phyloP scores from a whole-genome alignment of 352 stramenopile species.

The Phytophthora colocasiae region DNA sequence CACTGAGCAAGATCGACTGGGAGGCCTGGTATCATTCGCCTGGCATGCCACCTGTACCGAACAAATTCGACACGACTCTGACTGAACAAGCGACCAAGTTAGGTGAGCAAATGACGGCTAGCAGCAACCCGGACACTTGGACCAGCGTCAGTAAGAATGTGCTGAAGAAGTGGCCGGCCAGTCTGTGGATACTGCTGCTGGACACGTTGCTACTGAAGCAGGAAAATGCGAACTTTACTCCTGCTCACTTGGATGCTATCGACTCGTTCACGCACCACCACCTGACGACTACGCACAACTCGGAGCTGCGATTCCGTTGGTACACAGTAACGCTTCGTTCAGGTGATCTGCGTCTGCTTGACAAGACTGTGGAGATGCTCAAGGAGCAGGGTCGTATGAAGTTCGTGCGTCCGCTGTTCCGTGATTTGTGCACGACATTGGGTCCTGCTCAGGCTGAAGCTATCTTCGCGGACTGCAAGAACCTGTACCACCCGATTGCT shows the following conservation, averaged over 20 bases:
- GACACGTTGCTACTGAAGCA: conserved; percentile 65
- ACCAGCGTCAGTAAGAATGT: conserved; percentile 27
- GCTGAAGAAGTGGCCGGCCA: conserved; percentile 53
- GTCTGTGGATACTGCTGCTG: conserved; percentile 64
- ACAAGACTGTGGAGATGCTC: conserved; percentile 53
- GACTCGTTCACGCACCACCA: conserved; percentile 59
- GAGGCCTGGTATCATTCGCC: conserved; percentile 91
- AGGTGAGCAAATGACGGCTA: conserved; percentile 48
- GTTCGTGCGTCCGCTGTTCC: conserved; percentile 74
- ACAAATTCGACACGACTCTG: conserved; percentile 90
- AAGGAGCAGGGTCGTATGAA: conserved; percentile 83
- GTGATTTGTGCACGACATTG: conserved; percentile 54
- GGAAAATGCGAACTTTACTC: conserved; percentile 33
- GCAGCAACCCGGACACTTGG: conserved; percentile 40
- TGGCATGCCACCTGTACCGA: conserved; percentile 88
- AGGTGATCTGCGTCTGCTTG: conserved; percentile 49
- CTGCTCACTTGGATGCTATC: conserved; percentile 58
- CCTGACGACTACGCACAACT: conserved; percentile 62
- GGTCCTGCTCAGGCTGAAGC: conserved; percentile 34
- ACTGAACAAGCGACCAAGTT: conserved; percentile 50
- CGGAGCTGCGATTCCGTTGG: conserved; percentile 78
- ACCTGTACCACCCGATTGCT: conserved; percentile 72
- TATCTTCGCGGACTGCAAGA: conserved; percentile 63
- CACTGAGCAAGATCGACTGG: conserved; percentile 91
- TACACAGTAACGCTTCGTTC: conserved; percentile 68